A percentile compares a stretch with the other conserved stretches of the same genome.
These are phyloP conservation scores for Copromyces sp. DNA, from an alignment of 495 filamentous ascomycete genomes.

Conservation along the genomic window DNA sequence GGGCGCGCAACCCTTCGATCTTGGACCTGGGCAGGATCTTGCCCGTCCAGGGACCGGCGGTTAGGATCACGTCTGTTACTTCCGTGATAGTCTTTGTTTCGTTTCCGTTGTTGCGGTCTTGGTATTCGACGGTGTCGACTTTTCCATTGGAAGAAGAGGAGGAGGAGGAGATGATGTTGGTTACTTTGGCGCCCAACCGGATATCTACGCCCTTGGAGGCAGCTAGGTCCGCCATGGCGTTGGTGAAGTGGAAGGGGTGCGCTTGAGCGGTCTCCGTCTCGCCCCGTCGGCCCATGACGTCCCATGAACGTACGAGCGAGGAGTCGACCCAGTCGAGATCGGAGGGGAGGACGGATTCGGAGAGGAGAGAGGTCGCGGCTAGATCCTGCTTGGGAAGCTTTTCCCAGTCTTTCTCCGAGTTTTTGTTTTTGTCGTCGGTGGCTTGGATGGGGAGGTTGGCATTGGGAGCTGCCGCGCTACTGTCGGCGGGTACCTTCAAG, in stretches of 20 bases:
- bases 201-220: conserved; percentile 65
- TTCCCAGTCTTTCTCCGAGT: conserved; percentile 46
- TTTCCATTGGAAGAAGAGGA: conserved; percentile 7
- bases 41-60: conserved; percentile 86
- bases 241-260: conserved; percentile 89
- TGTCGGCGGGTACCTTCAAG: background rate
- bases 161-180: conserved; percentile 36
- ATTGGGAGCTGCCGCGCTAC: conserved; percentile 5
- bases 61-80: conserved; percentile 72
- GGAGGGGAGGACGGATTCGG: conserved; percentile 53
- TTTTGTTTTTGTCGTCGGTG: conserved; percentile 17
- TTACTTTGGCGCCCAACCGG: conserved; percentile 50
- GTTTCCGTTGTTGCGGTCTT: conserved; percentile 47
- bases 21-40: conserved; percentile 63
- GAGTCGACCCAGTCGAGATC: conserved; percentile 83
- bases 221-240: conserved; percentile 71
- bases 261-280: conserved; percentile 73
- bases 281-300: conserved; percentile 69
- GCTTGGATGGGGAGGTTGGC: conserved; percentile 24
- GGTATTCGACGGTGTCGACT: conserved; percentile 66
- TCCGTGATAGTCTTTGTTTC: conserved; percentile 43
- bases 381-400: conserved; percentile 65
- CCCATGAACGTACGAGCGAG: conserved; percentile 57
- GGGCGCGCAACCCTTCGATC: conserved; percentile 73
- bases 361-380: conserved; percentile 48